Base-by-base conservation (phyloP, 1,139 yeast species). In the Candida pseudocylindracea region DNA sequence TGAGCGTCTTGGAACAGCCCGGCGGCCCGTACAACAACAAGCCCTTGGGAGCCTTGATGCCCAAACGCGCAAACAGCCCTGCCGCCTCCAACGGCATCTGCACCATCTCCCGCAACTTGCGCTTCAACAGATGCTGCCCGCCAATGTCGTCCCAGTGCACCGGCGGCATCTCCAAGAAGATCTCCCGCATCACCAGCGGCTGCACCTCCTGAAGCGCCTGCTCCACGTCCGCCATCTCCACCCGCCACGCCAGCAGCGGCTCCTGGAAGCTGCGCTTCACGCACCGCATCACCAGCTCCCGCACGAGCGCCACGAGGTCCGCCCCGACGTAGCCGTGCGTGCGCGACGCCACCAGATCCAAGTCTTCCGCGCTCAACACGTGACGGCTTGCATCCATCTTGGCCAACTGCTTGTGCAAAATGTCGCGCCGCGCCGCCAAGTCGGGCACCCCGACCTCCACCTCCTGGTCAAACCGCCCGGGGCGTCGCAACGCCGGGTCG, bases 181-280 rank as follows among this genome's bases (percentile, higher is more conserved):
- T 80, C 46, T 91, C 98, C 37, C 94, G 65, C 98, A 91, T 88
- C 2, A 96, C 98, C 37, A 93, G 78, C 1, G 98, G 98, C 33
- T 93, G 62, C 7, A 88, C 70, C 27, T 79, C 91, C 1, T 72
- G 55, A 45, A 83, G 51, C 0, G 95, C 88, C 15, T 52, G 53
- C 31, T 68, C 67, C 24, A 85, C 57, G 45, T 85, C 93, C 1
- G 48, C 53, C 8, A 57, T 36, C 2, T 50, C 48, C 7, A 60
- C 48, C 20, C 50, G 54, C 9, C 56, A 46, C 1, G 50, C 41
- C 1, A 47, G 38, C 1, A 40, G 37, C 2, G 39, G 40, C 1
- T 32, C 13, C 26, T 40, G 41, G 12, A 70, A 43, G 29, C 79
- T 74, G 32, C 76, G 54, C 36, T 70, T 67, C 28, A 88, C 78